Evolutionary conservation across 306 rosid species (phyloP), one percentile per base, ranked within the genome.

Genomic region (Albizia julibrissin): DNA sequence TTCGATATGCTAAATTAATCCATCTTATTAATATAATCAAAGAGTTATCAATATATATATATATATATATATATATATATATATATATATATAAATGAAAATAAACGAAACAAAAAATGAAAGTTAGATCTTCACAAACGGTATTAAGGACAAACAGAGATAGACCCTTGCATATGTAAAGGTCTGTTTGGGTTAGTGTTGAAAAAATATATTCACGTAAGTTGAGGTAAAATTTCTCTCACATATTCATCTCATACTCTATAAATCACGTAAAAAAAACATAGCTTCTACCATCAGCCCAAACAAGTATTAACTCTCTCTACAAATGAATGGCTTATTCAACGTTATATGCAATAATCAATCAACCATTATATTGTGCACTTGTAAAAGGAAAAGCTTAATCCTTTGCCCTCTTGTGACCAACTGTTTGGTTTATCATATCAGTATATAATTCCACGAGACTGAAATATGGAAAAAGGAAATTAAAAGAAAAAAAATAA

Each of bases 321-420:
- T 22, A 40, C 46, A 34, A 33, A 69, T 37, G 52, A 69, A n/a
- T 22, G 33, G 33, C 74, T 40, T 22, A 44, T 44, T 43, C 56
- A 44, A 14, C 75, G 37, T 75, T 22, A 56, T 61, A 27, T 56
- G 68, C 37, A 54, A 75, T 61, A 76, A 76, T 69, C 19, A 69
- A 69, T 24, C 18, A 78, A 14, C 52, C 52, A 47, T 47, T 11
- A 14, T 6, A 47, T 16, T 14, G 69, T 68, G 76, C 50, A 1
- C 39, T 1, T 2, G 78, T 16, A 40, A 67, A 58, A 69, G 85
- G 69, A 76, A 52, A 78, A 77, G 43, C 24, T 72, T 39, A 31
- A 64, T 58, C 81, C 64, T 54, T 74, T 66, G 34, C 40, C 56
- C 26, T 74, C 66, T 50, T 69, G 69, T 24, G 58, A 54, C 66